Evolutionary conservation across 2,329 filamentous ascomycete genomes (phyloP).

Genomic region (Phoma sp.): DNA sequence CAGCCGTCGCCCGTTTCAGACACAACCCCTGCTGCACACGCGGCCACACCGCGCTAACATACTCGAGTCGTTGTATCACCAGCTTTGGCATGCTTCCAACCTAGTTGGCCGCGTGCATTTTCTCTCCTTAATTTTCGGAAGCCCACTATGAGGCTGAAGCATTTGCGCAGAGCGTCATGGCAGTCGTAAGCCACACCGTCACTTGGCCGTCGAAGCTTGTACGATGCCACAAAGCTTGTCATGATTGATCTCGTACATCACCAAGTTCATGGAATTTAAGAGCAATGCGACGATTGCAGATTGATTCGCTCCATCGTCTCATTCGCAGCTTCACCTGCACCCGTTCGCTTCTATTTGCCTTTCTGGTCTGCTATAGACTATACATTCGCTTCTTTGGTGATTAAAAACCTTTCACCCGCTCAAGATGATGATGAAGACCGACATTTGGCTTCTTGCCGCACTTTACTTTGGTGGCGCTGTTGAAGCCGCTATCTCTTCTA

Average conservation of each 20-base stretch:
- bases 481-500: constrained; percentile 11
- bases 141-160: background rate
- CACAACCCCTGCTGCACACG: constrained; percentile 10
- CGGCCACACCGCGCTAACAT: constrained; percentile 10
- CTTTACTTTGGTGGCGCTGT: constrained; percentile 12
- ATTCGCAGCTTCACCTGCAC: background rate
- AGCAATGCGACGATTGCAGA: background rate
- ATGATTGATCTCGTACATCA: constrained; percentile 1
- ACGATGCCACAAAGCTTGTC: constrained; percentile 7
- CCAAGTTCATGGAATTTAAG: background rate
- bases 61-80: constrained; percentile 1
- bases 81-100: background rate
- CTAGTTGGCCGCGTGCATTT: background rate
- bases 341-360: constrained; percentile 3
- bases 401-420: background rate
- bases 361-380: background rate
- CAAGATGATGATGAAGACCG: constrained; percentile 3
- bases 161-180: background rate
- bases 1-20: background rate
- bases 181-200: constrained; percentile 12
- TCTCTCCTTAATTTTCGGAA: constrained; percentile 4
- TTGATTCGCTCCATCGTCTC: background rate
- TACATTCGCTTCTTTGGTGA: background rate
- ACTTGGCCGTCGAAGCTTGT: constrained; percentile 8
- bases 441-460: constrained; percentile 13